Evolutionary conservation across 2,329 filamentous ascomycete species (phyloP), one percentile per base, ranked within the genome.

Genomic region (Aotearoamyces nothofagi): DNA sequence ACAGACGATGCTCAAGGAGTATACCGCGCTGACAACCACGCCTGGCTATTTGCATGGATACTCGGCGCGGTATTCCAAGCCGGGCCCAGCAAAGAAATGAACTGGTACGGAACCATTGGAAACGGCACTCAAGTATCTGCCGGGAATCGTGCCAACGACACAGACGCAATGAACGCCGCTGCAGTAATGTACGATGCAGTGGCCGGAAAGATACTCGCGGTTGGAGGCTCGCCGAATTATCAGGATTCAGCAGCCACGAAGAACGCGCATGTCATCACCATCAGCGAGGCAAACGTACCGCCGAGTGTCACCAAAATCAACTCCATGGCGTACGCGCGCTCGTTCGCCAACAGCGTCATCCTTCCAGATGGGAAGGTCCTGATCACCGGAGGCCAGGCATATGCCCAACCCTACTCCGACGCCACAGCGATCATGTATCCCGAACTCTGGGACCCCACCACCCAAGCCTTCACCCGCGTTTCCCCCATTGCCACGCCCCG

Each of bases 171-270:
- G 68, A 60, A 56, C 33, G 69, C 65, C 9, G 60, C 58, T 26
- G 58, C 59, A 4, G 56, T 66, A 35, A 70, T 73, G 65, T 72
- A 62, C 37, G 66, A 72, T 39, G 64, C 66, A 24, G 44, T 49
- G 1, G 42, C 40, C 2, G 67, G 67, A 17, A 67, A 69, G 43
- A 69, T 71, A 17, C 49, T 71, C 2, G 58, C 62, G 0, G 48
- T 56, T 9, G 67, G 68, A 7, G 67, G 66, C 6, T 46, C 58
- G 1, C 47, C 55, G 0, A 48, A 52, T 17, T 70, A 69, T 37
- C 47, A 58, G 15, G 38, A 56, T 28, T 48, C 49, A n/a, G 34
- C 46, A 5, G 57, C 58, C 1, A 57, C 56, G 0, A 47, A 45
- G 5, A 54, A 56, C 33, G 61, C 63, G 0, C 57, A 65, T 39